Base-by-base conservation (phyloP, 257 asterid species). In the Lithospermum erythrorhizon region DNA sequence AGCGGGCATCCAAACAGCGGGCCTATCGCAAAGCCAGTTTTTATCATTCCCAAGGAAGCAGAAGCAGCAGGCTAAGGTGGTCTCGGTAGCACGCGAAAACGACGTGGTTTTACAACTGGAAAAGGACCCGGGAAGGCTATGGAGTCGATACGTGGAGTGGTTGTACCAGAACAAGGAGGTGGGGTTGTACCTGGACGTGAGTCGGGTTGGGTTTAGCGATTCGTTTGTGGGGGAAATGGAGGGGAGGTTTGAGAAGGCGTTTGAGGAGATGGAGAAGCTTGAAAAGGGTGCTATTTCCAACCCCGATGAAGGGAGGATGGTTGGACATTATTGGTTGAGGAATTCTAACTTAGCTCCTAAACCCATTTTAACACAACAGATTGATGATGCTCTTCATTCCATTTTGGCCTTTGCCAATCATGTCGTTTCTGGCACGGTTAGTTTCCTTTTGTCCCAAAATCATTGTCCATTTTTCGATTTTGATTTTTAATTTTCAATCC, bases 281-380 rank as follows among this genome's bases (percentile, higher is more conserved):
- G 99, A 93, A 73, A 89, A 83, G 67, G 99, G 99, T 2, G 85
- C 97, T 15, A 93, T 93, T 79, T 95, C 99, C 1, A 93, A 93
- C 45, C 99, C 99, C 0, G 99, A 93, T 52, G 99, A 93, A 70
- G 88, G 96, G 10, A 79, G 99, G 66, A 93, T 93, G 97, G 99
- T 93, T 58, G 99, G 99, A 0, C 99, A 93, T 61, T 93, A 93
- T 68, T 93, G 99, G 99, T 64, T 93, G 67, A 75, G 99, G 52
- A 82, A 78, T 58, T 85, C 99, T 6, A 70, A 80, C 29, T 90
- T 80, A 41, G 95, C 99, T 2, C 97, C 99, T 6, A 93, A 79
- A 57, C 70, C 84, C 59, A 37, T 80, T 29, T 70, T 93, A 64
- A 69, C 80, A 21, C 62, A 69, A 71, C 88, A 84, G 83, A 86